Conservation (phyloP, 352 stramenopile genomes). For the Phytopythium sindhum region DNA sequence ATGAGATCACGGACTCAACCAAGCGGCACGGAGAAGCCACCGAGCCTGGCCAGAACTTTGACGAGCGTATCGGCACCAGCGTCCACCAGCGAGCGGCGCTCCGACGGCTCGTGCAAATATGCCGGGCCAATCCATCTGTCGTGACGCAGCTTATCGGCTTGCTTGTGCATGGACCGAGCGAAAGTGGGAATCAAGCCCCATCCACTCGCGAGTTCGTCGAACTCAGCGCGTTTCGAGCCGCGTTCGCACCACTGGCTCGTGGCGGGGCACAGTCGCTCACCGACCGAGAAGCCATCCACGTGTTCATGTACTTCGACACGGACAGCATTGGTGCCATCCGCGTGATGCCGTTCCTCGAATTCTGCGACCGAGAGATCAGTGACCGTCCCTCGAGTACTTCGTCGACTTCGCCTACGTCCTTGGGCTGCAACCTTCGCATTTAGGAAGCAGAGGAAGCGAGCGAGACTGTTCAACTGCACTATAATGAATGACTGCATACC, state of each 20-base stretch:
- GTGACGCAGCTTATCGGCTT: background rate
- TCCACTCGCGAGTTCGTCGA: constrained; percentile 31
- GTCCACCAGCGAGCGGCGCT: constrained; percentile 62
- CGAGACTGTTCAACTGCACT: background rate
- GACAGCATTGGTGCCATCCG: constrained; percentile 62
- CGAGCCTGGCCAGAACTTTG: constrained; percentile 42
- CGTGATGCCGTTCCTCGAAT: constrained; percentile 33
- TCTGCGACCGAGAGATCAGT: constrained; percentile 13
- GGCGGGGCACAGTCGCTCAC: constrained; percentile 10
- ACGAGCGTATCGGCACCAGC: constrained; percentile 53
- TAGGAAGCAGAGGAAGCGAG: background rate
- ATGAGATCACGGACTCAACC: constrained; percentile 56
- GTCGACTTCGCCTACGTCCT: background rate
- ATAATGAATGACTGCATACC: background rate
- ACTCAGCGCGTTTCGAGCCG: constrained; percentile 41
- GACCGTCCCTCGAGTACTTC: background rate
- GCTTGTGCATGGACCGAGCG: background rate
- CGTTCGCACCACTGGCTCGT: constrained; percentile 12
- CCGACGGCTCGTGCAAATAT: constrained; percentile 28
- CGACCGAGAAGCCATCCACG: constrained; percentile 63
- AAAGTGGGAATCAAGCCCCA: background rate
- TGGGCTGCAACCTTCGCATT: constrained; percentile 2
- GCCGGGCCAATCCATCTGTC: constrained; percentile 15
- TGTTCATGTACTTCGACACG: constrained; percentile 78
- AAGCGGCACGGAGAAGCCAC: constrained; percentile 71